Conservation (phyloP, 2,329 filamentous ascomycete species). For the Scopulariopsis brevicaulis region DNA sequence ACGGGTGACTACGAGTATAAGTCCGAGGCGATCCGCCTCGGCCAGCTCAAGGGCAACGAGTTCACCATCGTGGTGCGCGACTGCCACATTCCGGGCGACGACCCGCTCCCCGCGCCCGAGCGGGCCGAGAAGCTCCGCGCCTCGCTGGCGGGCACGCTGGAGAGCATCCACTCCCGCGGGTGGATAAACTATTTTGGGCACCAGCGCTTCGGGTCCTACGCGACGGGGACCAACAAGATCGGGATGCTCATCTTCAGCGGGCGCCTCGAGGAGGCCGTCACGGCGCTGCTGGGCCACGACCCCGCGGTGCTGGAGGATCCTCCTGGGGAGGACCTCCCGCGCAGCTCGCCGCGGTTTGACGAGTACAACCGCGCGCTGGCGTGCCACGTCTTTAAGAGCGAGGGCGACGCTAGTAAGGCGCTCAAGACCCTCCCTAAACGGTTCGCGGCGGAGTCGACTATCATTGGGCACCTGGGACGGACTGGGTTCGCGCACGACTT, state of each 20-base stretch:
- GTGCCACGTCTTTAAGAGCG: conserved; percentile 61
- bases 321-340: conserved; percentile 23
- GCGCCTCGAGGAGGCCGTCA: conserved; percentile 70
- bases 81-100: conserved; percentile 47
- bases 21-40: conserved; percentile 61
- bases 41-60: conserved; percentile 79
- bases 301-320: conserved; percentile 28
- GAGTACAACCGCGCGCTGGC: conserved; percentile 70
- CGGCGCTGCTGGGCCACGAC: conserved; percentile 65
- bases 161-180: conserved; percentile 58
- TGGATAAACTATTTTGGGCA: conserved; percentile 98
- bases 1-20: conserved; percentile 78
- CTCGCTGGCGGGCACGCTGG: conserved; percentile 45
- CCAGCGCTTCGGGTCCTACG: conserved; percentile 89
- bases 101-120: not conserved
- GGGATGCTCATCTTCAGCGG: conserved; percentile 75
- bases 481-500: conserved; percentile 49
- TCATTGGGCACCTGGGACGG: conserved; percentile 62
- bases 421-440: conserved; percentile 62
- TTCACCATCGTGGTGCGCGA: conserved; percentile 89
- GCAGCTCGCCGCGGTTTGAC: conserved; percentile 52
- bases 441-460: conserved; percentile 67
- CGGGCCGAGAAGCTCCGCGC: conserved; percentile 12
- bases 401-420: conserved; percentile 46
- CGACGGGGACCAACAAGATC: conserved; percentile 73